phyloP scores from a whole-genome alignment of 2,329 filamentous ascomycete species.

The Monosporascus sp. region DNA sequence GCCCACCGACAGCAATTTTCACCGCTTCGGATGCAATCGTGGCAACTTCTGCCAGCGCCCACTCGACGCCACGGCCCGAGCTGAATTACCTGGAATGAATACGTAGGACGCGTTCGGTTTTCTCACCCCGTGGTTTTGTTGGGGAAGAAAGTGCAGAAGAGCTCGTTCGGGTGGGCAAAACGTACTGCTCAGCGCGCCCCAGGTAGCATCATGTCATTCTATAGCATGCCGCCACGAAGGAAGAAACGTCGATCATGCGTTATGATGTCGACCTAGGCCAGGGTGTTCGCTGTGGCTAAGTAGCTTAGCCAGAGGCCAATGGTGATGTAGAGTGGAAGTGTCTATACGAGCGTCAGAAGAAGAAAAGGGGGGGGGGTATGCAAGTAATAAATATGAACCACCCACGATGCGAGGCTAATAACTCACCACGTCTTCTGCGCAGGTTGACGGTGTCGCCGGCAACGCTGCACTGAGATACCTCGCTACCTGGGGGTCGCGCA shows the following conservation, averaged over 20 bases:
- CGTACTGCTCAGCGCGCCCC: neutral
- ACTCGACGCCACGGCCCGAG: neutral
- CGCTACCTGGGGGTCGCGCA: too few species aligned
- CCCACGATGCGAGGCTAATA: neutral
- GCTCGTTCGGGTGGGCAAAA: neutral
- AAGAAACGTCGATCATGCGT: neutral
- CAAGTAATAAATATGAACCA: neutral
- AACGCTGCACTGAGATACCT: too few species aligned
- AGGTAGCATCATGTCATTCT: neutral
- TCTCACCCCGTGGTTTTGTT: neutral
- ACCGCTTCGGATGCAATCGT: neutral
- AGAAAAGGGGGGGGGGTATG: neutral
- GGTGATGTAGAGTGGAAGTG: too few species aligned
- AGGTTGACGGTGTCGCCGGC: too few species aligned
- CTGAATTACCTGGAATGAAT: too few species aligned
- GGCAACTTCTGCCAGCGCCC: neutral
- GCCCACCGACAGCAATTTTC: neutral
- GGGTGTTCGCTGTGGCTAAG: neutral
- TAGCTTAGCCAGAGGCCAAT: too few species aligned
- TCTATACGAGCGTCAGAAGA: too few species aligned
- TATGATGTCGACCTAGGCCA: neutral
- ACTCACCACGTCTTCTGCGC: too few species aligned
- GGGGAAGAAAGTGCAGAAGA: neutral
- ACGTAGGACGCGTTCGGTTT: too few species aligned
- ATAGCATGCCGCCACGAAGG: neutral